Conservation (phyloP, 495 filamentous ascomycete genomes). For the Glarea lozoyensis region DNA sequence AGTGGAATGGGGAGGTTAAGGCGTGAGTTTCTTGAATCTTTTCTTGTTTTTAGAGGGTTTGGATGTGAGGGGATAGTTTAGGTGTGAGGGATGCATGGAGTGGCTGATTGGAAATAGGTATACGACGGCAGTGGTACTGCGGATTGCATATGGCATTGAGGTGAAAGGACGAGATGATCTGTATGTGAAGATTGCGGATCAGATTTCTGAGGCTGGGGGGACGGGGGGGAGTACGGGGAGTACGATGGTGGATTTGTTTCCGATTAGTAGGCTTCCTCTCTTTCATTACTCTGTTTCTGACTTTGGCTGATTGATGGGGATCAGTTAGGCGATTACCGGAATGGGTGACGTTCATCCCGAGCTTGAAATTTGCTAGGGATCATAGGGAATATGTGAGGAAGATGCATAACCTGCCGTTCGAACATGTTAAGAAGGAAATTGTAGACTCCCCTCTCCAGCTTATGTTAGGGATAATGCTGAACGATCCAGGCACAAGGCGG, state of each 20-base stretch:
- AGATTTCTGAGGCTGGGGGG: background rate
- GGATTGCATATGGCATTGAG: constrained; percentile 1
- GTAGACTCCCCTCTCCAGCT: background rate
- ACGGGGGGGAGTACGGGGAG: background rate
- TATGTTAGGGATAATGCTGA: background rate
- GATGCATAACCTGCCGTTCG: background rate
- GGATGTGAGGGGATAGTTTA: too few relatives aligned
- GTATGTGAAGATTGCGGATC: background rate
- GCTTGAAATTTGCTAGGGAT: background rate
- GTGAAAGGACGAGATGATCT: background rate
- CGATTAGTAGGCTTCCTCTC: constrained; percentile 3
- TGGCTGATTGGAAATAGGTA: background rate
- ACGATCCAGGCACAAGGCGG: background rate
- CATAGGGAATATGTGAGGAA: background rate
- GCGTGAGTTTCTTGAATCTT: background rate
- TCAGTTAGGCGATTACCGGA: constrained; percentile 1
- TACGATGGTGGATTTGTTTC: background rate
- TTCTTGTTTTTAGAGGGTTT: too few relatives aligned
- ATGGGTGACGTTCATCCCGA: background rate
- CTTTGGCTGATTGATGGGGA: too few relatives aligned
- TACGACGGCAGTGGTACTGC: background rate
- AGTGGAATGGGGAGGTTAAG: background rate
- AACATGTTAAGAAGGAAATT: background rate
- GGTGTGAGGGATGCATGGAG: background rate
- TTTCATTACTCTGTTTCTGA: too few relatives aligned